Conservation (phyloP, 1,284 basidiomycete species). For the Malassezia nana region DNA sequence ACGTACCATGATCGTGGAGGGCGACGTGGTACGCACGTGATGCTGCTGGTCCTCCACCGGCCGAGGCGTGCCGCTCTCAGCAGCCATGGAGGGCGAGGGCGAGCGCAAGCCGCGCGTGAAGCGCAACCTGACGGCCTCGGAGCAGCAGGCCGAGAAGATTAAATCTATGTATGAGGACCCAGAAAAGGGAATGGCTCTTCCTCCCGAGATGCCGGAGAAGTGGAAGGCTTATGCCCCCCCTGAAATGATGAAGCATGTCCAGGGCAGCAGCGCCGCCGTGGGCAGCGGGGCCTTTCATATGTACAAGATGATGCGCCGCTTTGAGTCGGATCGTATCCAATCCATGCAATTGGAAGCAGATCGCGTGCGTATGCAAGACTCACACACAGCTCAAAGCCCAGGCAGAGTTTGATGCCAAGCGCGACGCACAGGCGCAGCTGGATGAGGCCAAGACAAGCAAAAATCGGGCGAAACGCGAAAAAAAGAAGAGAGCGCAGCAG, state of each 20-base stretch:
- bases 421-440: conserved; percentile 15
- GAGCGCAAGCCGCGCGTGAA: not conserved
- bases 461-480: conserved; percentile 41
- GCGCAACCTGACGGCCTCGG: conserved; percentile 26
- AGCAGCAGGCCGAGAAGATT: conserved; percentile 35
- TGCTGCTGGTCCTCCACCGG: not conserved
- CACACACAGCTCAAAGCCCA: conserved; percentile 20
- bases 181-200: conserved; percentile 27
- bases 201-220: conserved; percentile 24
- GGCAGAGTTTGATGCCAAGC: conserved; percentile 26
- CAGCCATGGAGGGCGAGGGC: not conserved
- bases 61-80: not conserved
- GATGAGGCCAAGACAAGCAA: conserved; percentile 49
- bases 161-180: conserved; percentile 38
- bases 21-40: not conserved
- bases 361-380: conserved; percentile 56
- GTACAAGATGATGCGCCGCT: conserved; percentile 83
- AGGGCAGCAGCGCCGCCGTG: conserved; percentile 44
- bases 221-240: conserved; percentile 28
- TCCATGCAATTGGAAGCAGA: conserved; percentile 72
- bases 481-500: conserved; percentile 27
- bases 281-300: conserved; percentile 60
- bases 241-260: conserved; percentile 66
- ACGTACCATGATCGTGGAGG: conserved; percentile 7
- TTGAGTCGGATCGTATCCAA: conserved; percentile 89